Conservation (phyloP, 2,329 filamentous ascomycete genomes). For the Colletotrichum sp. region DNA sequence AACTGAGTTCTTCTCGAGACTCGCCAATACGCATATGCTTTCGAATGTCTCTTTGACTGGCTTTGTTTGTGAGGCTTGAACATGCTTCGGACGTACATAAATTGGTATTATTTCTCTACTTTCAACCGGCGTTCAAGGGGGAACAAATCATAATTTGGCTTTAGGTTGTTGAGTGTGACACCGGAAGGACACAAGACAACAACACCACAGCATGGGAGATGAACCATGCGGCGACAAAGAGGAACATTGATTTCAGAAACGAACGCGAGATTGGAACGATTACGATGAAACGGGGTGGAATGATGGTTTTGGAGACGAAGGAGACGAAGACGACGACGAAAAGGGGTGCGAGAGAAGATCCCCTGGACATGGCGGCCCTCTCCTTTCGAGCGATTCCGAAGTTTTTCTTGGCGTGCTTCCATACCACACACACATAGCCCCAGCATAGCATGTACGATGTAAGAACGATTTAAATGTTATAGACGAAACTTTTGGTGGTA, state of each 20-base stretch:
- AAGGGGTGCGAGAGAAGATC: background rate
- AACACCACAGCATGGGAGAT: background rate
- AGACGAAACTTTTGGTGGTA: slow-evolving; percentile 1
- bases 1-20: background rate
- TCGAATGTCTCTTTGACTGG: background rate
- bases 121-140: background rate
- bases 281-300: background rate
- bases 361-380: background rate
- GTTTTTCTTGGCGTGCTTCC: background rate
- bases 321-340: background rate
- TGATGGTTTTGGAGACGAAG: background rate
- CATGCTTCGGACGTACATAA: slow-evolving; percentile 18
- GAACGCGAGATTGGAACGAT: background rate
- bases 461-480: slow-evolving; percentile 5
- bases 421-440: background rate
- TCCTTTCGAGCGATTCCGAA: slow-evolving; percentile 4
- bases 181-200: background rate
- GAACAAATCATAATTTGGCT: background rate
- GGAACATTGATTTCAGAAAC: slow-evolving; percentile 17
- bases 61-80: background rate
- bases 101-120: background rate
- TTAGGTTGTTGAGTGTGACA: background rate
- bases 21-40: background rate
- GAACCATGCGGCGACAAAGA: slow-evolving; percentile 1
- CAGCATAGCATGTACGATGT: slow-evolving; percentile 18